A percentile compares a stretch with the other conserved stretches of the same genome.
phyloP scores from a whole-genome alignment of 2,329 filamentous ascomycete species.

The Trichophyton mentagrophytes region DNA sequence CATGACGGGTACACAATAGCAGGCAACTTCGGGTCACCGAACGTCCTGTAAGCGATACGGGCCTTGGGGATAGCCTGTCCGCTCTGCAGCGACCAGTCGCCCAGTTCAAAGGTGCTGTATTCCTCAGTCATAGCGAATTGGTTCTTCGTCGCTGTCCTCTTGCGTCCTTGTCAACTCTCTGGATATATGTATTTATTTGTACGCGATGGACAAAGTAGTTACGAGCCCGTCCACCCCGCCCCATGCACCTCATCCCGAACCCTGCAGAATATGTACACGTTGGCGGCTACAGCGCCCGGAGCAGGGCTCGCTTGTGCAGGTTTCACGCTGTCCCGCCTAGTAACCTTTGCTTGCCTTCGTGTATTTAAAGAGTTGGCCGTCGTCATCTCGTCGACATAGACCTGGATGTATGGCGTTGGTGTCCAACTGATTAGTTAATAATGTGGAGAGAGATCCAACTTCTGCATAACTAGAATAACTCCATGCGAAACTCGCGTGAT shows the following conservation, averaged over 20 bases:
- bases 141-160: constrained; percentile 27
- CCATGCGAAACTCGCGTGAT: neutral
- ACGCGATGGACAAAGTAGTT: neutral
- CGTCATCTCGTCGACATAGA: too few relatives aligned
- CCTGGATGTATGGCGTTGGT: too few relatives aligned
- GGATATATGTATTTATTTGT: neutral
- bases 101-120: constrained; percentile 45
- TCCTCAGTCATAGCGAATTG: constrained; percentile 39
- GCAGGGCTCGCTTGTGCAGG: too few relatives aligned
- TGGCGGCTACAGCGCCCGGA: too few relatives aligned
- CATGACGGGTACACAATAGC: constrained; percentile 66
- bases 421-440: too few relatives aligned
- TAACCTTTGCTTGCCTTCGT: too few relatives aligned
- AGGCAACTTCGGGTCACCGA: constrained; percentile 49
- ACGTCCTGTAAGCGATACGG: constrained; percentile 64
- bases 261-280: neutral
- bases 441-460: too few relatives aligned
- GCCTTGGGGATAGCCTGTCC: constrained; percentile 51
- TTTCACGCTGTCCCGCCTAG: too few relatives aligned
- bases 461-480: too few relatives aligned
- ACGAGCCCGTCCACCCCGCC: neutral
- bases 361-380: too few relatives aligned
- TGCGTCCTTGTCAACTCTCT: neutral
- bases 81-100: constrained; percentile 54
- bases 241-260: neutral